These are phyloP conservation scores for Cymbopogon flexuosus DNA, from an alignment of 202 grass and related monocot species.

Conservation along the genomic window DNA sequence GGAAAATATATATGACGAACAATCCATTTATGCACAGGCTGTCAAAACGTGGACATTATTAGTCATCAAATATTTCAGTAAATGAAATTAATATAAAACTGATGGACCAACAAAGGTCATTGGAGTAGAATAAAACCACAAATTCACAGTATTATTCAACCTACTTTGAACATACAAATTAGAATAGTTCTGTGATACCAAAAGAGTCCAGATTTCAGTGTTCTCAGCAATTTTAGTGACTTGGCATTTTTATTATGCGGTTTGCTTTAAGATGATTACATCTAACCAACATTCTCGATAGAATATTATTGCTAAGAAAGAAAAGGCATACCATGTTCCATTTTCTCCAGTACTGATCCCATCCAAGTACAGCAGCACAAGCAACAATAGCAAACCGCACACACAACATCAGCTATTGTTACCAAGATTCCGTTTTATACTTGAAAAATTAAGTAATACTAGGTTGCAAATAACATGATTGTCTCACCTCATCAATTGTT, in stretches of 20 bases:
- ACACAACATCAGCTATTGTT: slow-evolving; percentile 22
- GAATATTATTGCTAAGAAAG: slow-evolving; percentile 9
- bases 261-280: slow-evolving; percentile 7
- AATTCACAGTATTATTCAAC: background rate
- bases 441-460: slow-evolving; percentile 1
- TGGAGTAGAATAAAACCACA: background rate
- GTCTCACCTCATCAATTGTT: slow-evolving; percentile 70
- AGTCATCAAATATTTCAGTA: slow-evolving; percentile 7
- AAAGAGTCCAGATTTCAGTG: background rate
- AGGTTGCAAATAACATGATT: background rate
- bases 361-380: slow-evolving; percentile 29
- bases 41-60: slow-evolving; percentile 19
- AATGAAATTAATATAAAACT: background rate
- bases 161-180: background rate
- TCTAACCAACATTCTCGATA: background rate
- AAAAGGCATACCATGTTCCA: slow-evolving; percentile 70
- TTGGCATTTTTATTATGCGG: background rate
- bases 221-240: background rate
- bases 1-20: slow-evolving; percentile 70
- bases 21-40: slow-evolving; percentile 84
- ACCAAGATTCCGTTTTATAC: background rate
- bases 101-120: background rate
- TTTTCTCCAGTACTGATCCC: slow-evolving; percentile 78
- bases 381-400: slow-evolving; percentile 28
- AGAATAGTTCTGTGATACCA: background rate